Conservation (phyloP, 176 grass and related monocot genomes). For the Phoenix dactylifera region DNA sequence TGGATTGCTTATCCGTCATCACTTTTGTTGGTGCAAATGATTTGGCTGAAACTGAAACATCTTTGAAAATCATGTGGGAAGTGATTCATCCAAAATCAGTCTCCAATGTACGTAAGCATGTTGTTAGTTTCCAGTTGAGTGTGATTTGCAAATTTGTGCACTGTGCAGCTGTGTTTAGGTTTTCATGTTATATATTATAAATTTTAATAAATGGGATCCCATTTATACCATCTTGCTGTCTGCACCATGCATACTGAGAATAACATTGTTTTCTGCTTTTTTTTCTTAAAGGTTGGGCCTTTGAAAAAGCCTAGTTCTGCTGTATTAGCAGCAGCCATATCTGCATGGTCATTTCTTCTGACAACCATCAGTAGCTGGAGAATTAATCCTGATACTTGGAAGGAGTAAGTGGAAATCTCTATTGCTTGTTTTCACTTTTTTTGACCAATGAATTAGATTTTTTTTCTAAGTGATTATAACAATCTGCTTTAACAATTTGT, state of each 20-base stretch:
- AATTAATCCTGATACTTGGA: slow-evolving; percentile 85
- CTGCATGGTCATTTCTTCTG: slow-evolving; percentile 86
- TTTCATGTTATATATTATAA: too few relatives aligned
- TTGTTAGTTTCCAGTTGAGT: neutral
- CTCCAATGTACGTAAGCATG: slow-evolving; percentile 52
- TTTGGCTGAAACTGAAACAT: slow-evolving; percentile 53
- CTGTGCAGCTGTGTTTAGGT: too few relatives aligned
- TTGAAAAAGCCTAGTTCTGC: slow-evolving; percentile 49
- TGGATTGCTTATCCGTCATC: slow-evolving; percentile 64
- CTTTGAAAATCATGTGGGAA: slow-evolving; percentile 77
- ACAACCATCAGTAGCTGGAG: slow-evolving; percentile 80
- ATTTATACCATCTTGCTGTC: too few relatives aligned
- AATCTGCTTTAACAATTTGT: neutral
- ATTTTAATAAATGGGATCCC: too few relatives aligned
- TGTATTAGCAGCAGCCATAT: slow-evolving; percentile 69
- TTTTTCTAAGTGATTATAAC: neutral
- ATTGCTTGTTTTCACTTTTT: slow-evolving; percentile 1
- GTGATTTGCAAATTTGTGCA: too few relatives aligned
- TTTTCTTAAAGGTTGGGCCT: slow-evolving; percentile 50
- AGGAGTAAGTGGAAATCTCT: slow-evolving; percentile 47
- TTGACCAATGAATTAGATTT: neutral
- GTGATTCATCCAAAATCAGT: slow-evolving; percentile 83
- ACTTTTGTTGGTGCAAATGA: slow-evolving; percentile 73
- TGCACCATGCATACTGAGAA: neutral
- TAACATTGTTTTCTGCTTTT: slow-evolving; percentile 7